These are phyloP conservation scores for Coniella lustricola DNA, from an alignment of 2,329 filamentous ascomycete genomes.

Conservation along the genomic window DNA sequence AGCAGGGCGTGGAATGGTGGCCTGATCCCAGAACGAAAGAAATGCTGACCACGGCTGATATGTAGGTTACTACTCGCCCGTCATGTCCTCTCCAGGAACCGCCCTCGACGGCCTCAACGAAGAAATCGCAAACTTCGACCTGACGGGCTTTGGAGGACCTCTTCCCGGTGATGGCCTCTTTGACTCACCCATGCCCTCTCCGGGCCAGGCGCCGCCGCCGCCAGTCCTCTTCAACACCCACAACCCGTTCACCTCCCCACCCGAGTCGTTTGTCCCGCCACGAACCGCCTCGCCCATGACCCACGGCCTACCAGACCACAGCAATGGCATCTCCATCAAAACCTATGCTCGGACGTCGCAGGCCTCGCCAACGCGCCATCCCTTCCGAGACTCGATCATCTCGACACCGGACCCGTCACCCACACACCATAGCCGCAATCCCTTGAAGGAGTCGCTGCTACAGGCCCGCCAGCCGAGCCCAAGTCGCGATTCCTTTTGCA, in stretches of 20 bases:
- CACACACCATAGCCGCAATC: constrained; percentile 11
- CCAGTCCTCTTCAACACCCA: constrained; percentile 13
- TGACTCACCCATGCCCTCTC: constrained; percentile 15
- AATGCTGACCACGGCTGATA: background rate
- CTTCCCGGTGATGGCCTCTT: constrained; percentile 10
- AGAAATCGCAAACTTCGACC: constrained; percentile 16
- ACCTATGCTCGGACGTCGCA: constrained; percentile 12
- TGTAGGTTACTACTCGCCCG: constrained; percentile 14
- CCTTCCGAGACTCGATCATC: constrained; percentile 12
- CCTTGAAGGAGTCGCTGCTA: constrained; percentile 12
- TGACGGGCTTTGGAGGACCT: constrained; percentile 12
- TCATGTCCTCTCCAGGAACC: constrained; percentile 12
- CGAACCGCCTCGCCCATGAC: constrained; percentile 12
- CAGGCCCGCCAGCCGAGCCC: constrained; percentile 13
- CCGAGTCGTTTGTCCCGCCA: constrained; percentile 12
- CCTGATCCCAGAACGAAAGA: background rate
- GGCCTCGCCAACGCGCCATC: constrained; percentile 8
- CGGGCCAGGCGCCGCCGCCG: constrained; percentile 1
- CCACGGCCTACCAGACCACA: constrained; percentile 6
- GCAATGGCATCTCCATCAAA: constrained; percentile 1
- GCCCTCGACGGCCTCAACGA: constrained; percentile 15
- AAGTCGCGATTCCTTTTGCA: constrained; percentile 5
- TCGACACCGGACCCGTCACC: constrained; percentile 13
- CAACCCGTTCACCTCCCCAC: constrained; percentile 13
- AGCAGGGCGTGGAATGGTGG: background rate